Evolutionary conservation across 768 basidiomycete species (phyloP).

Genomic region (Serendipita vermifera): DNA sequence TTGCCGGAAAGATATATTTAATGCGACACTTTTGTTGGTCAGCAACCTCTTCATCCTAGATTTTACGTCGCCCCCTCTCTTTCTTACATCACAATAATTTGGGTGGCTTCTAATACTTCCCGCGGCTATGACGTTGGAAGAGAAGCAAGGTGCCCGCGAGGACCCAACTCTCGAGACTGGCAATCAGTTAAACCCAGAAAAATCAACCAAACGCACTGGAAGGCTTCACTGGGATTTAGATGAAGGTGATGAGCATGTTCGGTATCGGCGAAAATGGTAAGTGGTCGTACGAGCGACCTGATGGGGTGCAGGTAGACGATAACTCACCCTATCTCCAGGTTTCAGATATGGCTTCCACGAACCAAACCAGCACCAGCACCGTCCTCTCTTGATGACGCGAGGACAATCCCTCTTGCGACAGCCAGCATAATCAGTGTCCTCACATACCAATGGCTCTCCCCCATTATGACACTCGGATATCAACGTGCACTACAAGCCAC

Average conservation of each 20-base stretch:
- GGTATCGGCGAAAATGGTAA: conserved; percentile 10
- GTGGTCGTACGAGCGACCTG: background rate
- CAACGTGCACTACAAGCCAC: conserved; percentile 61
- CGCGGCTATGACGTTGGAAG: too few relatives aligned
- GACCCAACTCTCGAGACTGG: too few relatives aligned
- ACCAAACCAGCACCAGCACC: conserved; percentile 46
- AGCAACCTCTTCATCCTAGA: too few relatives aligned
- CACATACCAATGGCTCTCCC: conserved; percentile 52
- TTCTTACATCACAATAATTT: too few relatives aligned
- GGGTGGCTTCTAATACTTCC: too few relatives aligned
- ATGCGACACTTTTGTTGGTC: too few relatives aligned
- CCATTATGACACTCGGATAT: conserved; percentile 36
- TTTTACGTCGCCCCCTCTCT: too few relatives aligned
- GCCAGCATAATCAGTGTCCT: conserved; percentile 48
- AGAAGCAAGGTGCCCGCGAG: too few relatives aligned
- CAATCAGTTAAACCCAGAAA: too few relatives aligned
- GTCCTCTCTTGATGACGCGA: conserved; percentile 41
- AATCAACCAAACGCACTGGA: background rate
- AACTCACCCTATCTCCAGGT: conserved; percentile 12
- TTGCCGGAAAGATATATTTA: too few relatives aligned
- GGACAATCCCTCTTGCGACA: conserved; percentile 44
- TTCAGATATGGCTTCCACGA: conserved; percentile 40
- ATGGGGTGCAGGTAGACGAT: background rate
- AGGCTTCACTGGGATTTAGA: conserved; percentile 3
- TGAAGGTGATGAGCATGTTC: conserved; percentile 8